Evolutionary conservation across 306 rosid species (phyloP), one percentile per base, ranked within the genome.

Genomic region (Trichosanthes cucumerina): DNA sequence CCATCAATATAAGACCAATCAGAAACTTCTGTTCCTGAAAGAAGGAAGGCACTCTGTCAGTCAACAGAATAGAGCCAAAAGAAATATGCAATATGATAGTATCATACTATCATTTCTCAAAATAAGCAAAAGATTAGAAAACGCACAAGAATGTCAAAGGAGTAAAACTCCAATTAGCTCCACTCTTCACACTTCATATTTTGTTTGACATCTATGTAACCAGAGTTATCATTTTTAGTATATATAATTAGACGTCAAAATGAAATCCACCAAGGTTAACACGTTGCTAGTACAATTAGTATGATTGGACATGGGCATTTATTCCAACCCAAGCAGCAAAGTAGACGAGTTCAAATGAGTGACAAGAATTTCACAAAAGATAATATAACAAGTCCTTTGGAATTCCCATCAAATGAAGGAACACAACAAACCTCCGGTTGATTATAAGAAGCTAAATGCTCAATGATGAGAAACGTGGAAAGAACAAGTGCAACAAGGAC

Each of bases 21-120:
- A 95, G 87, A 90, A 95, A 95, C 90, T 92, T 92, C 93, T 95
- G 99, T 83, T 95, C 99, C 99, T 95, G 97, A 85, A 85, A 87
- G 46, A 34, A 52, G 19, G 33, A 53, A 54, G 71, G 18, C 5
- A 10, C 70, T 49, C 12, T 15, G 19, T 49, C 43, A 63, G 44
- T 53, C 47, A 23, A 57, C 24, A 46, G 80, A 71, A 28, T 34
- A 49, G 74, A 14, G 77, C 78, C 64, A 75, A 77, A 60, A 26
- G 54, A 80, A 43, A 65, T 34, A 75, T 53, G 9, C 24, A 18
- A 44, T 31, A 5, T 24, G 34, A 50, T 16, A 73, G 38, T 9
- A 73, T 47, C 26, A 50, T 16, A 73, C 21, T 9, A 73, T 47
- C 26, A 49, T 19, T 58, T 4, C 41, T 13, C 16, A 24, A 76